A percentile compares a stretch with the other conserved stretches of the same genome.
phyloP scores from a whole-genome alignment of 805 yeast genomes.

The Brettanomyces nanus region DNA sequence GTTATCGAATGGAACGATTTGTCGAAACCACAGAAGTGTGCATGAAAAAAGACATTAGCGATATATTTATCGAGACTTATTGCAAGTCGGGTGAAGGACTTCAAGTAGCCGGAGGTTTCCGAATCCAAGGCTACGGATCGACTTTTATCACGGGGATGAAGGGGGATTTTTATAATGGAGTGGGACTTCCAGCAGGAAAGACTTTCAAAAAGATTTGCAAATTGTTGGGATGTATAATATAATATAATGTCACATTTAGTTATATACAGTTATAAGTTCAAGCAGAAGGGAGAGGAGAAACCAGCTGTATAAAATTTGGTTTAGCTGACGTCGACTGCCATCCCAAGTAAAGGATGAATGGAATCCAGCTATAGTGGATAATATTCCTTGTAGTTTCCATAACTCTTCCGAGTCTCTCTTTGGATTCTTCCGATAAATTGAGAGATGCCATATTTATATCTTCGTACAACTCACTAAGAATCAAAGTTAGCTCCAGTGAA shows the following conservation, averaged over 20 bases:
- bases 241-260: neutral
- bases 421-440: conserved; percentile 38
- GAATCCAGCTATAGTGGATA: conserved; percentile 96
- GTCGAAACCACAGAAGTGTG: conserved; percentile 22
- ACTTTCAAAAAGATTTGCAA: conserved; percentile 32
- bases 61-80: conserved; percentile 52
- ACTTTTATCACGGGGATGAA: conserved; percentile 50
- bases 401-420: conserved; percentile 81
- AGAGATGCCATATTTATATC: conserved; percentile 27
- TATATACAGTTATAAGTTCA: conserved; percentile 22
- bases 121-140: conserved; percentile 69
- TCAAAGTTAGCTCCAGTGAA: too few relatives aligned
- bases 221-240: conserved; percentile 6
- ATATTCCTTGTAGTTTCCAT: conserved; percentile 77
- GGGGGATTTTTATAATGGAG: conserved; percentile 83
- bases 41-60: conserved; percentile 38
- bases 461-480: neutral
- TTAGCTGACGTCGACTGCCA: conserved; percentile 75
- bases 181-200: conserved; percentile 70
- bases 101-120: conserved; percentile 89
- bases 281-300: conserved; percentile 76
- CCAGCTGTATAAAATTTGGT: conserved; percentile 69
- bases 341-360: conserved; percentile 87
- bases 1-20: conserved; percentile 14
- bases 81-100: conserved; percentile 66